A percentile compares a stretch with the other conserved stretches of the same genome.
Evolutionary conservation across 2,329 filamentous ascomycete genomes (phyloP).

Genomic region (Ilyonectria sp.): DNA sequence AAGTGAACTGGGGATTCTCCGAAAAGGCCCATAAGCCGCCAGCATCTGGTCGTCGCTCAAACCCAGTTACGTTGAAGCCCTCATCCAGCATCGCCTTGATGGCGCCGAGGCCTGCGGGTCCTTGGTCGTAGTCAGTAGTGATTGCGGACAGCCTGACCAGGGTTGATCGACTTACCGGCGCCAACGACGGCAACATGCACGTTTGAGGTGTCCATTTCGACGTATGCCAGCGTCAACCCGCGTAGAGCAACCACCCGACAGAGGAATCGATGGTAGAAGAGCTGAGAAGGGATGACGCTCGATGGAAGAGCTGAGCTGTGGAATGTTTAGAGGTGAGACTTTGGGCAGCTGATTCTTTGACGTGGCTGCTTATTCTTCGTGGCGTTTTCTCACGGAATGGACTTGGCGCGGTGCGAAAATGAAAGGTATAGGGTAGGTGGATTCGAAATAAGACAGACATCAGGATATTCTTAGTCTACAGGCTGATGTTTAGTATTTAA

Average conservation of each 20-base stretch:
- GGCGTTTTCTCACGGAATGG: neutral
- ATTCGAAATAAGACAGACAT: neutral
- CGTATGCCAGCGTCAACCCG: neutral
- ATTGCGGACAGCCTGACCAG: neutral
- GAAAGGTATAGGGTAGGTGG: neutral
- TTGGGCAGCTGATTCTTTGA: neutral
- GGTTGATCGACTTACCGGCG: constrained; percentile 29
- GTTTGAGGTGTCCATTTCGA: constrained; percentile 26
- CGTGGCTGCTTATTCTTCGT: neutral
- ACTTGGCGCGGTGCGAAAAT: too few species aligned
- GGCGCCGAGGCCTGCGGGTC: constrained; percentile 41
- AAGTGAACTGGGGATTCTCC: constrained; percentile 41
- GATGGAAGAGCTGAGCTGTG: neutral
- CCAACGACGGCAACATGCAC: constrained; percentile 41
- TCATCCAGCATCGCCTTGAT: constrained; percentile 45
- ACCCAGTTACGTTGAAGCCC: constrained; percentile 43
- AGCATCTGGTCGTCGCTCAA: constrained; percentile 41
- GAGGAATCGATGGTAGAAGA: neutral
- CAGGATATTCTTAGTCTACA: too few species aligned
- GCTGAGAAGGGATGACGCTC: neutral
- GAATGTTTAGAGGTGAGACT: neutral
- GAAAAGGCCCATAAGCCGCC: constrained; percentile 45
- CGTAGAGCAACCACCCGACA: neutral
- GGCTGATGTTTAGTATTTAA: too few species aligned
- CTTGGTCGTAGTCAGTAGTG: constrained; percentile 19